A percentile compares a stretch with the other conserved stretches of the same genome.
Evolutionary conservation across 306 rosid genomes (phyloP).

Genomic region (Dalbergia oliveri): DNA sequence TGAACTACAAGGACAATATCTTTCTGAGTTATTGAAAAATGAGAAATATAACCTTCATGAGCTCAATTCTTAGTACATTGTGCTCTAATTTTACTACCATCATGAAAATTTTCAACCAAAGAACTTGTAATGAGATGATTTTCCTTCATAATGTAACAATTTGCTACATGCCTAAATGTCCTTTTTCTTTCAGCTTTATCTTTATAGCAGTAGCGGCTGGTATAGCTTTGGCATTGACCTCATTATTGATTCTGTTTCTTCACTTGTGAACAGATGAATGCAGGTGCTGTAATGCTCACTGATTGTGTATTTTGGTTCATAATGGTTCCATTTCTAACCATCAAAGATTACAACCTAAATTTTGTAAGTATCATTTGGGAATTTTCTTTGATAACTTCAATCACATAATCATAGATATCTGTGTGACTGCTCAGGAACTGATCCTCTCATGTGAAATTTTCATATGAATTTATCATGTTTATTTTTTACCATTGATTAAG

Average conservation of each 20-base stretch:
- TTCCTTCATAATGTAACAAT: not conserved
- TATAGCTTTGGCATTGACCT: slow-evolving; percentile 7
- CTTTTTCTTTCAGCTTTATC: slow-evolving; percentile 10
- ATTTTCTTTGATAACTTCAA: not conserved
- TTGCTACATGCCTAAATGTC: slow-evolving; percentile 4
- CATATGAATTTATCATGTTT: too few species aligned
- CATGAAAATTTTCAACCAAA: not conserved
- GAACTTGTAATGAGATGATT: not conserved
- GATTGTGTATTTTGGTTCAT: slow-evolving; percentile 95
- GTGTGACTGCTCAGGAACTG: too few species aligned
- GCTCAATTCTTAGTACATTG: slow-evolving; percentile 18
- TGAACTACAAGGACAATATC: slow-evolving; percentile 5
- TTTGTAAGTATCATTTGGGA: slow-evolving; percentile 67
- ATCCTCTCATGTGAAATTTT: too few species aligned
- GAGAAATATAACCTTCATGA: not conserved
- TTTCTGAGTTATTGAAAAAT: not conserved
- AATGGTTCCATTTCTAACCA: slow-evolving; percentile 87
- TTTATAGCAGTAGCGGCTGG: not conserved
- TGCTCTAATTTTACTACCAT: not conserved
- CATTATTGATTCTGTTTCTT: slow-evolving; percentile 36
- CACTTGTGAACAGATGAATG: slow-evolving; percentile 81
- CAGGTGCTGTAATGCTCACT: slow-evolving; percentile 94
- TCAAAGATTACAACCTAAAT: slow-evolving; percentile 83
- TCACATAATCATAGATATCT: not conserved
- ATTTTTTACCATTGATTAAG: too few species aligned